Base-by-base conservation (phyloP, 139 green algal species). In the Protoeuglena noctilucae region DNA sequence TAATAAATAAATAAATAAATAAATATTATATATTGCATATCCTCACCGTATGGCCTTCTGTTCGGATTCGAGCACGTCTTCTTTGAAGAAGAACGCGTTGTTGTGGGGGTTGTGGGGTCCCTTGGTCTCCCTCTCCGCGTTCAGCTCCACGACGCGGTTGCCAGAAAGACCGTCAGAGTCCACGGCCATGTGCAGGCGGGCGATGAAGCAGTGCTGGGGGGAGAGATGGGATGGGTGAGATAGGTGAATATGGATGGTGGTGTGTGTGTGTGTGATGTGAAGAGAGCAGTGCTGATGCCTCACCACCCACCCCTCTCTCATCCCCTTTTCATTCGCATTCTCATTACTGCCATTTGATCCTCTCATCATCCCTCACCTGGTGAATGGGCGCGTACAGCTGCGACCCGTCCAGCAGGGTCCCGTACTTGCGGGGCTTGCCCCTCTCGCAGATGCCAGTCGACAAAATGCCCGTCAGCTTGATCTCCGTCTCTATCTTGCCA, bases 391-490 rank as follows among this genome's bases (percentile, higher is more conserved):
- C 27, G 69, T 46, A 31, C n/a, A 19, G 40, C 79, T 60, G 2
- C 40, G 40, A 14, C n/a, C 50, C 43, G 19, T 51, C 45, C 61
- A 39, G 7, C 5, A 19, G 51, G 7, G 25, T 7, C 51, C 28
- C 16, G 19, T 56, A 19, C 3, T 28, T 12, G 4, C 17, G 17
- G 3, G 7, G 24, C n/a, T 25, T 28, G 7, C 19, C 29, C 27
- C 28, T 53, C 18, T 63, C 47, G 19, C 6, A 19, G 5, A 53
- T 22, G 22, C 39, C n/a, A 61, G 74, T 80, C n/a, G 41, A 78
- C 21, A 94, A 64, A 29, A 87, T 85, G 54, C 85, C 85, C 0
- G 83, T 93, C 43, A 95, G 72, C 72, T 93, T 90, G 27, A 82
- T 61, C 64, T 94, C 75, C 18, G 82, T 76, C 40, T 71, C 47